These are phyloP conservation scores for Tricholoma bakamatsutake DNA, from an alignment of 768 basidiomycete species.

Conservation along the genomic window DNA sequence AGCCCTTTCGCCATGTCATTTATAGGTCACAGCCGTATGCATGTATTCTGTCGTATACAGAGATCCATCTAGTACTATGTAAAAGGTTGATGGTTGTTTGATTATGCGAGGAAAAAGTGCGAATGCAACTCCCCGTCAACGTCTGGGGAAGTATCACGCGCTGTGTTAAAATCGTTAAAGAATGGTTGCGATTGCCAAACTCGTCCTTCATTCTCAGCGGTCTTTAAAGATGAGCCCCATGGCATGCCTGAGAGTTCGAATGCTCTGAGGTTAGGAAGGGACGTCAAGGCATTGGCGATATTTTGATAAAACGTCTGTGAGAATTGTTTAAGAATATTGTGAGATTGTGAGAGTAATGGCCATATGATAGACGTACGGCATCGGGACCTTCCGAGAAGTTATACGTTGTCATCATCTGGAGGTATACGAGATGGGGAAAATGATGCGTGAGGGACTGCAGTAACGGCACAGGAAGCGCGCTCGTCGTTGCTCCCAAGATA, in stretches of 20 bases:
- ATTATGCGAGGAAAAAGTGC: constrained; percentile 28
- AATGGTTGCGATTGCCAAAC: constrained; percentile 52
- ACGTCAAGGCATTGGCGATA: constrained; percentile 50
- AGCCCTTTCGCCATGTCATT: background rate
- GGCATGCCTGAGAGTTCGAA: constrained; percentile 76
- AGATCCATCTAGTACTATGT: background rate
- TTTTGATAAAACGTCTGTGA: constrained; percentile 57
- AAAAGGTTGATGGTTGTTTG: constrained; percentile 5
- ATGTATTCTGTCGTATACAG: background rate
- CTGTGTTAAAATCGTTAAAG: constrained; percentile 21
- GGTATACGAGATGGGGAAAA: constrained; percentile 57
- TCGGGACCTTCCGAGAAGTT: constrained; percentile 44
- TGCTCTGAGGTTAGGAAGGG: constrained; percentile 52
- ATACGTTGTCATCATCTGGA: constrained; percentile 59
- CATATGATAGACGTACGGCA: constrained; percentile 34
- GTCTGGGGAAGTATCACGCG: constrained; percentile 27
- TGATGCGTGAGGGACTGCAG: constrained; percentile 49
- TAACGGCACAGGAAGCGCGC: constrained; percentile 49
- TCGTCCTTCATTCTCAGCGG: constrained; percentile 35
- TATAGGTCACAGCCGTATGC: background rate
- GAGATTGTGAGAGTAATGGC: constrained; percentile 8
- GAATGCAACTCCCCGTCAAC: constrained; percentile 16
- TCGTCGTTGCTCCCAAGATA: constrained; percentile 56
- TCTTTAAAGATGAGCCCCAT: constrained; percentile 54
- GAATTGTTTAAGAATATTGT: constrained; percentile 12